phyloP scores from a whole-genome alignment of 768 basidiomycete genomes.

The Coprinellus micaceus region DNA sequence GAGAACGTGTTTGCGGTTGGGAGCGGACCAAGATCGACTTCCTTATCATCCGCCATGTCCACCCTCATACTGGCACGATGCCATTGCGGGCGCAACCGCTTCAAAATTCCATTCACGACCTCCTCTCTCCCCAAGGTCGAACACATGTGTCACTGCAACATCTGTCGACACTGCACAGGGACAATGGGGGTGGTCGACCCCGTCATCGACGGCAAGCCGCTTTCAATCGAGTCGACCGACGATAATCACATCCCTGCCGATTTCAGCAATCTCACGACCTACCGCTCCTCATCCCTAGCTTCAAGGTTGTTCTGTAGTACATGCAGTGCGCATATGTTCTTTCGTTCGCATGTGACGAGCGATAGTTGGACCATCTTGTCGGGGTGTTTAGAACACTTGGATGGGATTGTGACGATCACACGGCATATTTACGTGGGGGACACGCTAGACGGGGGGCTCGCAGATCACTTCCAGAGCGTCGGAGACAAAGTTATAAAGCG shows the following conservation, averaged over 20 bases:
- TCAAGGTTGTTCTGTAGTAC: slow-evolving; percentile 27
- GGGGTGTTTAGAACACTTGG: slow-evolving; percentile 23
- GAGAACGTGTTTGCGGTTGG: too few species aligned
- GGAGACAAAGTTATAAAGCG: slow-evolving; percentile 20
- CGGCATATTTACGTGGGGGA: slow-evolving; percentile 27
- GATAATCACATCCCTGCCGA: slow-evolving; percentile 4
- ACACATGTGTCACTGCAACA: slow-evolving; percentile 29
- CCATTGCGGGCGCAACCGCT: slow-evolving; percentile 26
- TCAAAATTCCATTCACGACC: slow-evolving; percentile 24
- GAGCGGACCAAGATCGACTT: too few species aligned
- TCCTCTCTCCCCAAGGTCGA: slow-evolving; percentile 20
- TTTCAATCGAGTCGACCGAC: slow-evolving; percentile 4
- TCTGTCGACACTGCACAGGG: slow-evolving; percentile 27
- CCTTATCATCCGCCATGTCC: slow-evolving; percentile 2
- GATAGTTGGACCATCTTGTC: slow-evolving; percentile 22
- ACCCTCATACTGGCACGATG: slow-evolving; percentile 23
- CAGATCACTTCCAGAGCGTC: slow-evolving; percentile 20
- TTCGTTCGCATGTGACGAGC: neutral
- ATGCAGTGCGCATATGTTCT: slow-evolving; percentile 28
- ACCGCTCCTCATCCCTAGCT: slow-evolving; percentile 17
- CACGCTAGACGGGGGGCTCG: slow-evolving; percentile 31
- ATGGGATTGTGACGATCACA: slow-evolving; percentile 20
- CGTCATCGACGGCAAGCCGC: slow-evolving; percentile 9
- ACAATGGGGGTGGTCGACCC: slow-evolving; percentile 23
- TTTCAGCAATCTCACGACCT: slow-evolving; percentile 17